These are phyloP conservation scores for Yamadazyma sp. DNA, from an alignment of 805 yeast species.

Conservation along the genomic window DNA sequence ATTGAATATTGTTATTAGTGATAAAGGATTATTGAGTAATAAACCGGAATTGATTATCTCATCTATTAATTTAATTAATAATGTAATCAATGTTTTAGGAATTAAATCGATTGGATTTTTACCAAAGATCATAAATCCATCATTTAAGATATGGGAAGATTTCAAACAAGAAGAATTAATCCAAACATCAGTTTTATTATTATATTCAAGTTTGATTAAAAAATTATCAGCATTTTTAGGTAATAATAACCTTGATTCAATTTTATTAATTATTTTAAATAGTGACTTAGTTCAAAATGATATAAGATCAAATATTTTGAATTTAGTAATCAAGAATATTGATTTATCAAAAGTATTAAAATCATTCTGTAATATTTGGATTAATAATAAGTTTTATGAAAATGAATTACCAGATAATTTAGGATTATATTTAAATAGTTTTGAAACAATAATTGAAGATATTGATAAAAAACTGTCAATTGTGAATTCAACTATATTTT, in stretches of 20 bases:
- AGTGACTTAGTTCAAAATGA: constrained; percentile 58
- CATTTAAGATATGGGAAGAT: constrained; percentile 56
- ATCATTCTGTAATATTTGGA: constrained; percentile 65
- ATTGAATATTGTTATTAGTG: constrained; percentile 47
- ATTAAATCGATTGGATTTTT: constrained; percentile 81
- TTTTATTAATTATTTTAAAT: constrained; percentile 55
- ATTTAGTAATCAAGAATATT: constrained; percentile 60
- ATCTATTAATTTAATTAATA: constrained; percentile 68
- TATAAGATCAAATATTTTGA: constrained; percentile 60
- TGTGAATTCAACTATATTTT: constrained; percentile 62
- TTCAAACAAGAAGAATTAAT: constrained; percentile 34
- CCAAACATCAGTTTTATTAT: constrained; percentile 68
- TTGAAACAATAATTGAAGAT: constrained; percentile 63
- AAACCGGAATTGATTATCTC: constrained; percentile 68
- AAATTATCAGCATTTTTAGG: constrained; percentile 80
- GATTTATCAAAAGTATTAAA: constrained; percentile 63
- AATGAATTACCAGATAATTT: constrained; percentile 39
- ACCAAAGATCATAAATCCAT: constrained; percentile 79
- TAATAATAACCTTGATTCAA: constrained; percentile 60
- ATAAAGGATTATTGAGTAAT: constrained; percentile 51
- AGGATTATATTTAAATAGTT: constrained; percentile 65
- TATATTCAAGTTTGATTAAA: constrained; percentile 72
- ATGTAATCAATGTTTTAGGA: constrained; percentile 71
- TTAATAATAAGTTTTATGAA: constrained; percentile 26
- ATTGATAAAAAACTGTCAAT: constrained; percentile 75